These are phyloP conservation scores for Botryobasidium botryosum DNA, from an alignment of 768 basidiomycete genomes.

Conservation along the genomic window DNA sequence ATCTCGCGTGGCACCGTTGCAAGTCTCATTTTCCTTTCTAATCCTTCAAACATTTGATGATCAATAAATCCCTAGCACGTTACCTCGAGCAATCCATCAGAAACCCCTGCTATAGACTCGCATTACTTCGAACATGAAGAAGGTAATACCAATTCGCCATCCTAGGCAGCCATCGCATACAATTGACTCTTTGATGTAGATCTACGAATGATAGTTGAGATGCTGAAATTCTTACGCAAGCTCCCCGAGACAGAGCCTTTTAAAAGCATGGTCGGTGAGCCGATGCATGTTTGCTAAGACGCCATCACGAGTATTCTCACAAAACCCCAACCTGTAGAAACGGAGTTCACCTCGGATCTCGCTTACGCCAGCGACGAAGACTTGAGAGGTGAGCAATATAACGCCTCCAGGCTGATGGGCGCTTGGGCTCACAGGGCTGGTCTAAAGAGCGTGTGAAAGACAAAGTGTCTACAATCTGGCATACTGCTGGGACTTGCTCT, in stretches of 20 bases:
- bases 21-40: neutral
- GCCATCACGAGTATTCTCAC: neutral
- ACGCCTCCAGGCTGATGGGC: too few species aligned
- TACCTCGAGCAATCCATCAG: conserved; percentile 23
- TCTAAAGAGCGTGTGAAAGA: conserved; percentile 13
- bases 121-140: conserved; percentile 10
- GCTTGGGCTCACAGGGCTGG: conserved; percentile 10
- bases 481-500: conserved; percentile 22
- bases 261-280: neutral
- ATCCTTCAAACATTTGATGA: neutral
- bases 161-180: too few species aligned
- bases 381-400: neutral
- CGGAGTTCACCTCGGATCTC: neutral
- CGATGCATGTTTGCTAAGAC: neutral
- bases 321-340: neutral
- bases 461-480: conserved; percentile 15
- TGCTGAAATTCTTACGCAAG: conserved; percentile 18
- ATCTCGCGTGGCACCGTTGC: conserved; percentile 17
- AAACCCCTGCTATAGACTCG: conserved; percentile 22
- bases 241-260: conserved; percentile 13
- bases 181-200: conserved; percentile 16
- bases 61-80: conserved; percentile 19
- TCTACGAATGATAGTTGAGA: conserved; percentile 12
- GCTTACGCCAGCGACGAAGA: neutral
- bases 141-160: conserved; percentile 12